Conservation (phyloP, 2,329 filamentous ascomycete species). For the Stagonosporopsis rhizophila region DNA sequence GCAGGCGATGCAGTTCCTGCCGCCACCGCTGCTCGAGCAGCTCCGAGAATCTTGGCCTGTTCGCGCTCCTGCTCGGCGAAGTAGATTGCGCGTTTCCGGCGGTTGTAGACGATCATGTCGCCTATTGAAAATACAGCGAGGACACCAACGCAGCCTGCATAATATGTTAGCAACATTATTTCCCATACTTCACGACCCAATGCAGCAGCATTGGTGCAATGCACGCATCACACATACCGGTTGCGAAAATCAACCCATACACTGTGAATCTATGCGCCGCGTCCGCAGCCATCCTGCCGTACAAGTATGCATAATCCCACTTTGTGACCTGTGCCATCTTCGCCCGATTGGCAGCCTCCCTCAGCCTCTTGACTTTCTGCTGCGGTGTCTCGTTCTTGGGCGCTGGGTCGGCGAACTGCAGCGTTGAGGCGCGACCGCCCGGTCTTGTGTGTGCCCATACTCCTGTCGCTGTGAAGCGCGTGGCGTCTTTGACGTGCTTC, state of each 20-base stretch:
- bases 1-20: slow-evolving; percentile 57
- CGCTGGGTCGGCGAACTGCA: slow-evolving; percentile 50
- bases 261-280: slow-evolving; percentile 67
- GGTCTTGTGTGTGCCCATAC: slow-evolving; percentile 74
- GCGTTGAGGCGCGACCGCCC: slow-evolving; percentile 50
- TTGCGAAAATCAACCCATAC: slow-evolving; percentile 66
- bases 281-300: slow-evolving; percentile 59
- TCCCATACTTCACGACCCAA: background rate
- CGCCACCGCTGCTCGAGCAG: slow-evolving; percentile 53
- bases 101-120: slow-evolving; percentile 72
- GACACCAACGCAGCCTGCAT: slow-evolving; percentile 63
- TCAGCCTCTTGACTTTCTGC: slow-evolving; percentile 61
- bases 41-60: slow-evolving; percentile 51
- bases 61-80: slow-evolving; percentile 60
- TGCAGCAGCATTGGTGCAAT: slow-evolving; percentile 18
- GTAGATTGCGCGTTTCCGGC: slow-evolving; percentile 68
- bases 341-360: slow-evolving; percentile 57
- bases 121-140: slow-evolving; percentile 70
- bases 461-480: slow-evolving; percentile 75
- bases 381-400: slow-evolving; percentile 59
- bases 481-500: slow-evolving; percentile 79
- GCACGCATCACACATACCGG: slow-evolving; percentile 54
- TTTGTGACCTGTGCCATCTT: slow-evolving; percentile 59
- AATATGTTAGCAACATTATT: background rate
- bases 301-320: slow-evolving; percentile 57